phyloP scores from a whole-genome alignment of 2,329 filamentous ascomycete species.

The Sporothrix schenckii region DNA sequence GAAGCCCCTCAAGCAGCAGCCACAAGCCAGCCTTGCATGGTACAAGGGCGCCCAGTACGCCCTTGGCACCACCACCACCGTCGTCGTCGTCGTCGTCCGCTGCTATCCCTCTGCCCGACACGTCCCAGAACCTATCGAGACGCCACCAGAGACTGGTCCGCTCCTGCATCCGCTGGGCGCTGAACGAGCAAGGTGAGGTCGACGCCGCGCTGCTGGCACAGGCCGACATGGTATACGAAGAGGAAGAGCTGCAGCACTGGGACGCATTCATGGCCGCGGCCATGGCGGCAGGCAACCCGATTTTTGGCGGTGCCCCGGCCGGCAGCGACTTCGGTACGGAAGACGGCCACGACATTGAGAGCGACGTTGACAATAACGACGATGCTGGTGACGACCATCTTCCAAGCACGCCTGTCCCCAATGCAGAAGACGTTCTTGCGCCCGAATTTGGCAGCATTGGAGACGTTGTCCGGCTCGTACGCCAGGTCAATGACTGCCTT shows the following conservation, averaged over 20 bases:
- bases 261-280: conserved; percentile 27
- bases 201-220: conserved; percentile 32
- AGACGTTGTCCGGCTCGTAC: conserved; percentile 32
- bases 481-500: neutral
- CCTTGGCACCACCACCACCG: neutral
- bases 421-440: conserved; percentile 22
- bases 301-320: neutral
- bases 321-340: neutral
- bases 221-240: conserved; percentile 31
- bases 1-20: neutral
- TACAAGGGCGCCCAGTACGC: neutral
- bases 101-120: neutral
- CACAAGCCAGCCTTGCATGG: neutral
- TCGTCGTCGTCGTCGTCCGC: neutral
- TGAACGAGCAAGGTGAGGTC: conserved; percentile 35
- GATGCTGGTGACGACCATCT: neutral
- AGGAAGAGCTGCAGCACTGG: conserved; percentile 33
- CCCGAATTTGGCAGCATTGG: conserved; percentile 27
- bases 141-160: conserved; percentile 31
- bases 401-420: conserved; percentile 7
- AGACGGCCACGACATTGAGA: neutral
- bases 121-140: conserved; percentile 19
- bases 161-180: conserved; percentile 34
- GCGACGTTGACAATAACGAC: neutral
- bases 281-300: neutral